phyloP scores from a whole-genome alignment of 2,329 filamentous ascomycete species.

The Botrytis byssoidea region DNA sequence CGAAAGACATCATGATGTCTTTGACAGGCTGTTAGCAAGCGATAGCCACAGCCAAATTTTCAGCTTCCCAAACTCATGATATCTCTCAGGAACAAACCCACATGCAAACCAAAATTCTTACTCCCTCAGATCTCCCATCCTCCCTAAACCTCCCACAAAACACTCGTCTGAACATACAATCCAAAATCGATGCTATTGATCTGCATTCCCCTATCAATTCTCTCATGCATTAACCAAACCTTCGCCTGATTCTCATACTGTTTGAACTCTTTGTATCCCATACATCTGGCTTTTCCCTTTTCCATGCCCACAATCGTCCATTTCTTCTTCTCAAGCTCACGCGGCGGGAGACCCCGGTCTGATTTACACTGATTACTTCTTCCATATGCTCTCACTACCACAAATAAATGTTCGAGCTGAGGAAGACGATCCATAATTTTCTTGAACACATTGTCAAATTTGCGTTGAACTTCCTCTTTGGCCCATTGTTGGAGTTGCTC shows the following conservation, averaged over 20 bases:
- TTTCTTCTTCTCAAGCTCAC: background rate
- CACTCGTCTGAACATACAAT: background rate
- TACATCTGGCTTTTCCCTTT: background rate
- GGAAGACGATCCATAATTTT: background rate
- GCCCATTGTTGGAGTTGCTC: background rate
- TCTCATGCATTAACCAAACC: background rate
- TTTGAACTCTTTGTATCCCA: background rate
- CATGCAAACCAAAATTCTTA: background rate
- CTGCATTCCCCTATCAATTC: background rate
- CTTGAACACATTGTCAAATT: background rate
- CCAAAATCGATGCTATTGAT: background rate
- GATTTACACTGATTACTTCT: background rate
- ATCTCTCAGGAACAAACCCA: too few relatives aligned
- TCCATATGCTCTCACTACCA: background rate
- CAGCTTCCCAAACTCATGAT: background rate
- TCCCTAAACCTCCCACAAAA: background rate
- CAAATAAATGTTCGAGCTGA: background rate
- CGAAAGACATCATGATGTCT: background rate
- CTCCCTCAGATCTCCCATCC: background rate
- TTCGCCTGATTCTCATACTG: background rate
- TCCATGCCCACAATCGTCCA: background rate
- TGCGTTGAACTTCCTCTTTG: background rate
- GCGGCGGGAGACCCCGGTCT: background rate
- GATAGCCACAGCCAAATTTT: background rate
- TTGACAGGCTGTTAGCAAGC: background rate